Evolutionary conservation across 306 rosid genomes (phyloP).

Genomic region (Abrus pulchellus): DNA sequence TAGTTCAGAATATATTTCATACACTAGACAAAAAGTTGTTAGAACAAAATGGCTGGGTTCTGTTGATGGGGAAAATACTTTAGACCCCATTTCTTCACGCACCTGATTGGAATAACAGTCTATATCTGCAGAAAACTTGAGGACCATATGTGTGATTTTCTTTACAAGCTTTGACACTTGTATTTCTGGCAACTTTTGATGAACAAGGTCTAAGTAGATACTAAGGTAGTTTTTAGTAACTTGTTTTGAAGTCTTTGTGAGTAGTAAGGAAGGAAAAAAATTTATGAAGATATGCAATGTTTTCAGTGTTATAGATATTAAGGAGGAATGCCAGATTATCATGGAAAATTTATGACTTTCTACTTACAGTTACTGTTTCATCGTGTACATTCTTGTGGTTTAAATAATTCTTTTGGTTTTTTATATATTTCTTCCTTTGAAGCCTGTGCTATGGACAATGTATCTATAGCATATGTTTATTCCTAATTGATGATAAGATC

Average conservation of each 20-base stretch:
- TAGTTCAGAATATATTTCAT: not conserved
- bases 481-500: not conserved
- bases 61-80: not conserved
- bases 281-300: not conserved
- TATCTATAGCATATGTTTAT: not conserved
- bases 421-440: constrained; percentile 2
- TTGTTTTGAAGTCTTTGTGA: not conserved
- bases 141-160: not conserved
- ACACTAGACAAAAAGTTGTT: not conserved
- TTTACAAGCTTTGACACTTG: not conserved
- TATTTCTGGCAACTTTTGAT: not conserved
- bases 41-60: not conserved
- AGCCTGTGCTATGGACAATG: not conserved
- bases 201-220: not conserved
- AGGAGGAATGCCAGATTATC: not conserved
- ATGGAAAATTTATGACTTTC: constrained; percentile 1
- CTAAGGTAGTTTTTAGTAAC: not conserved
- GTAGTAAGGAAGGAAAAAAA: not conserved
- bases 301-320: not conserved
- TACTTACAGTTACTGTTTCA: not conserved
- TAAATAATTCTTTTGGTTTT: constrained; percentile 10
- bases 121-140: not conserved
- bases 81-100: not conserved
- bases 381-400: constrained; percentile 18
- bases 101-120: not conserved